Evolutionary conservation across 1,139 yeast species (phyloP).

Genomic region (Pichia sp.): DNA sequence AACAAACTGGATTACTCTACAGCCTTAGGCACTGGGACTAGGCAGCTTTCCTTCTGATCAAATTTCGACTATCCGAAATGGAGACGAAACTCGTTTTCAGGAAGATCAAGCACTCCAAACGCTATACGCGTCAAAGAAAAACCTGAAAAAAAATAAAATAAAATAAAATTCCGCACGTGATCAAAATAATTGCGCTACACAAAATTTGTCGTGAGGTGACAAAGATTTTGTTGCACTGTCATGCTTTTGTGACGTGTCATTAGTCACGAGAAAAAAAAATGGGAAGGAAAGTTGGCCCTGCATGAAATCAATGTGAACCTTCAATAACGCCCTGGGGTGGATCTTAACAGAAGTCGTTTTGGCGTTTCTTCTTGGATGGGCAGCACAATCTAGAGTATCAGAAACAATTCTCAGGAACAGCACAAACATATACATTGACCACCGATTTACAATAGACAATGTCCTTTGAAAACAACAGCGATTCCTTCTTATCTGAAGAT

Average conservation of each 20-base stretch:
- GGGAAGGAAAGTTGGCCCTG: background rate
- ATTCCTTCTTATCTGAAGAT: slow-evolving; percentile 57
- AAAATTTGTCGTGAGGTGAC: background rate
- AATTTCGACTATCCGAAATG: too few relatives aligned
- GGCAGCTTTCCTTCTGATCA: too few relatives aligned
- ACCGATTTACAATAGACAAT: slow-evolving; percentile 23
- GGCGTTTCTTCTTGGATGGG: background rate
- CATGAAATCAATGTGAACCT: background rate
- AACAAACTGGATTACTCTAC: too few relatives aligned
- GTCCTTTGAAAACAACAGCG: slow-evolving; percentile 35
- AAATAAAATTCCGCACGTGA: background rate
- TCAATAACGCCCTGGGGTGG: background rate
- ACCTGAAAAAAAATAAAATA: background rate
- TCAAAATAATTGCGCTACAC: background rate
- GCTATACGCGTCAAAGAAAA: too few relatives aligned
- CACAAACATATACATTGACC: background rate
- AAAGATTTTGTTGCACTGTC: background rate
- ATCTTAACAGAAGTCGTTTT: background rate
- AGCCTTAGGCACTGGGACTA: too few relatives aligned
- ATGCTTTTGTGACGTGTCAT: background rate
- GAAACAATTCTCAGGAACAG: background rate
- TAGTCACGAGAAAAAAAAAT: background rate
- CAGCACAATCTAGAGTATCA: background rate
- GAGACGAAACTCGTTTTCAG: too few relatives aligned
- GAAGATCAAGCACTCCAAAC: too few relatives aligned